Evolutionary conservation across 1,139 yeast species (phyloP), one percentile per base, ranked within the genome.

Genomic region (Blastobotrys arbuscula): DNA sequence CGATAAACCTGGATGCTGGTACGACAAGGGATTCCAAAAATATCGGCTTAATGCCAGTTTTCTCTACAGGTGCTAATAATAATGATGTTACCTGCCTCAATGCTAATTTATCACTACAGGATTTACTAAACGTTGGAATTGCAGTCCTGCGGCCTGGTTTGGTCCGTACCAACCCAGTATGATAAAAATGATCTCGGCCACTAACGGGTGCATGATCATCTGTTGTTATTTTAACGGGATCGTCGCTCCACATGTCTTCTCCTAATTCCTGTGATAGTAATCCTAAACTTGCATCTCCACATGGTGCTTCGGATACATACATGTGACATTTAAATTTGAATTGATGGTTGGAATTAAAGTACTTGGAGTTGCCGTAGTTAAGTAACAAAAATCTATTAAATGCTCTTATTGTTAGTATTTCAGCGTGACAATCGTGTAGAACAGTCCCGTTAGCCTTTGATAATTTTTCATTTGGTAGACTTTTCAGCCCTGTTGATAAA

Each of bases 91-190:
- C 68, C 61, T 87, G 96, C 49, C 76, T 74, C 44, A 82, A 52
- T 38, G 87, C 75, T 26, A 90, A 62, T 60, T 90, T 90, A 63
- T 90, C 97, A 0, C 95, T 81, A 63, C 97, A 90, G 0, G 96
- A 86, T 61, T 89, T 90, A 39, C 95, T 84, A 39, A 75, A 65
- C 0, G 95, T 78, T 2, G 80, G 54, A 1, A 76, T 72, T 2
- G 96, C 83, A 61, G 90, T 97, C 16, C 73, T 64, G 47, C 97
- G 67, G 1, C 97, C 98, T 0, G 97, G 98, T 61, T 90, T 90
- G 0, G 97, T 90, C 53, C 98, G 71, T 0, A 89, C 89, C 3
- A 71, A 65, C 0, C 96, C 96, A 1, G 74, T 64, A 28, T 66
- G 60, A 21, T 69, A 70, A 56, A 79, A 84, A 59, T 79, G 74